Evolutionary conservation across 441 rosid genomes (phyloP).

Genomic region (Pelargonium citronellum): DNA sequence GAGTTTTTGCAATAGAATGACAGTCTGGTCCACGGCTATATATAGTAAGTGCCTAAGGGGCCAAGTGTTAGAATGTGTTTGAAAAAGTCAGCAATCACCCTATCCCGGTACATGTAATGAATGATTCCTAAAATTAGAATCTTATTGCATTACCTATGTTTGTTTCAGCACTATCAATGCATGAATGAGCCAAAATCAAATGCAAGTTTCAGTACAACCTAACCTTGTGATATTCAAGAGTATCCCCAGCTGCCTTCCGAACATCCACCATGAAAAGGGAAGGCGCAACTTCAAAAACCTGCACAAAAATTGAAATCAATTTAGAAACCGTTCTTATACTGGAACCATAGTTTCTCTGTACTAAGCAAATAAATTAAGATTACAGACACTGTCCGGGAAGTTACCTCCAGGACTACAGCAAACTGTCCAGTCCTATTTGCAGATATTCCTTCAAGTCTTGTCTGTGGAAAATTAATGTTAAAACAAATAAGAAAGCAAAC

Average conservation of each 20-base stretch:
- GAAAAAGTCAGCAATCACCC: background rate
- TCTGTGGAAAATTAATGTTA: constrained; percentile 35
- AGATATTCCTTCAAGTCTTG: constrained; percentile 69
- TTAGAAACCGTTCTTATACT: background rate
- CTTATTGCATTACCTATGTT: background rate
- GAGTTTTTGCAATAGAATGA: background rate
- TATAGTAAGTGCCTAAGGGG: background rate
- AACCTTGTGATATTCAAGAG: constrained; percentile 90
- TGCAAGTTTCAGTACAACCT: background rate
- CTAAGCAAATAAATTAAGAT: constrained; percentile 2
- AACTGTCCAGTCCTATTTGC: constrained; percentile 50
- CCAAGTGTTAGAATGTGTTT: background rate
- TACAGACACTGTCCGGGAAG: constrained; percentile 10
- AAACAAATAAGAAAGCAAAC: background rate
- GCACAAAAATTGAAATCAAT: background rate
- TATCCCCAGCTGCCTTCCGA: constrained; percentile 84
- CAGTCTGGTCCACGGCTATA: background rate
- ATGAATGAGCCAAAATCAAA: background rate
- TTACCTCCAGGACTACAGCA: constrained; percentile 78
- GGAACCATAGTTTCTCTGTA: background rate
- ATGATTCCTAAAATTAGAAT: background rate
- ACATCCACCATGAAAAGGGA: constrained; percentile 86
- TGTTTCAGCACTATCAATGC: background rate
- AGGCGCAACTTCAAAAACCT: constrained; percentile 90
- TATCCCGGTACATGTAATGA: background rate